Percentiles rank a stretch among this genome's conserved stretches.
phyloP scores from a whole-genome alignment of 768 basidiomycete species.

The Naganishia friedmannii region DNA sequence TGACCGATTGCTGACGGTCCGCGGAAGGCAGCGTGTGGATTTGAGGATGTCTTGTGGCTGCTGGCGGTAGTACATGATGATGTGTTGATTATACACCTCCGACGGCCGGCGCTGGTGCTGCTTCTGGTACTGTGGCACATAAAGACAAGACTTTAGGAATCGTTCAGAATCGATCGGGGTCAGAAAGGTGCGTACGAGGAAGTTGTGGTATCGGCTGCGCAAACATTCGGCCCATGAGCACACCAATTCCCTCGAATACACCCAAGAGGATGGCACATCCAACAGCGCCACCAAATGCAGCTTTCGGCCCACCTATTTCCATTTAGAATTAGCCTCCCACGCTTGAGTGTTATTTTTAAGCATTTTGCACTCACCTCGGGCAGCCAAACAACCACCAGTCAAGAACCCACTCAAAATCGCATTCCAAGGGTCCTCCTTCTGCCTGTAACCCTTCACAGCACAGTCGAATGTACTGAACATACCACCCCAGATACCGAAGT shows the following conservation, averaged over 20 bases:
- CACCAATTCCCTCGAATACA: constrained; percentile 62
- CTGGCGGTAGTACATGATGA: background rate
- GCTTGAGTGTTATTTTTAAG: background rate
- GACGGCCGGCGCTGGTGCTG: constrained; percentile 33
- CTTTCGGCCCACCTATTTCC: constrained; percentile 77
- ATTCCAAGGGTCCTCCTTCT: constrained; percentile 99
- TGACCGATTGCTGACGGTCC: background rate
- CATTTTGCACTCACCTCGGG: constrained; percentile 70
- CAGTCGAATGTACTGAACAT: constrained; percentile 99
- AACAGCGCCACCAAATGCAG: constrained; percentile 86
- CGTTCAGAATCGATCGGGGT: background rate
- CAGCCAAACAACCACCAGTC: constrained; percentile 93
- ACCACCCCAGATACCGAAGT: constrained; percentile 74
- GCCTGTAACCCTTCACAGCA: constrained; percentile 91
- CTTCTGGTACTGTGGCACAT: constrained; percentile 32
- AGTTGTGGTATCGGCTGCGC: constrained; percentile 51
- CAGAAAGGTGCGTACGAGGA: constrained; percentile 39
- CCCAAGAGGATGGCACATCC: constrained; percentile 94
- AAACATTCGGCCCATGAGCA: constrained; percentile 81
- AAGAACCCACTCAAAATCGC: constrained; percentile 97
- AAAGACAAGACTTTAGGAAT: background rate
- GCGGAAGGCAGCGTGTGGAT: too few relatives aligned
- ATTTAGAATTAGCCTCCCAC: background rate
- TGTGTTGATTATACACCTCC: constrained; percentile 6
- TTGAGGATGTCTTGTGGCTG: background rate